Evolutionary conservation across 352 stramenopile species (phyloP).

Genomic region (Globisporangium solare): DNA sequence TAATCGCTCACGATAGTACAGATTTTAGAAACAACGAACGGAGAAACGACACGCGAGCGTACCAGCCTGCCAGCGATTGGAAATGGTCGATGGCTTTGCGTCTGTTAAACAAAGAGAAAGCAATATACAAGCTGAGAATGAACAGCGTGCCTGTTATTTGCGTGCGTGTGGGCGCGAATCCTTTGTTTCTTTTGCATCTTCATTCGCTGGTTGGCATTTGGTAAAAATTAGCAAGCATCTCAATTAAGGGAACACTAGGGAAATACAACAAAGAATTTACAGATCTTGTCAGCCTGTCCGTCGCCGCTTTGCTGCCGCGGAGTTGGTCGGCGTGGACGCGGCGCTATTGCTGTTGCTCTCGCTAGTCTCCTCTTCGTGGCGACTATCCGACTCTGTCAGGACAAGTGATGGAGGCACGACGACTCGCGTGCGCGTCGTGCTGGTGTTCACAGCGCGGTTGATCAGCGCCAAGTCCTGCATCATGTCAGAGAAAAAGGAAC

Average conservation of each 20-base stretch:
- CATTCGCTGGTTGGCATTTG: too few species aligned
- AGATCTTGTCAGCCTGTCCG: constrained; percentile 7
- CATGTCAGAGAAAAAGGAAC: too few species aligned
- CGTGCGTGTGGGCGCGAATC: too few species aligned
- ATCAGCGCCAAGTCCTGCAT: constrained; percentile 65
- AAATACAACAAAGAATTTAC: neutral
- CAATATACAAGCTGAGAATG: too few species aligned
- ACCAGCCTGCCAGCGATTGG: neutral
- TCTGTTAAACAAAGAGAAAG: too few species aligned
- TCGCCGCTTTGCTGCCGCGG: constrained; percentile 15
- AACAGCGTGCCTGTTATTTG: too few species aligned
- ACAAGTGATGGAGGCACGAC: constrained; percentile 13
- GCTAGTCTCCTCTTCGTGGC: constrained; percentile 16
- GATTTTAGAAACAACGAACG: too few species aligned
- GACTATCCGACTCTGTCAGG: constrained; percentile 1
- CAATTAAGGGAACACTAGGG: too few species aligned
- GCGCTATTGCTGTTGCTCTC: constrained; percentile 26
- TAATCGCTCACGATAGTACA: neutral
- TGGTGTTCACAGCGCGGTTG: constrained; percentile 67
- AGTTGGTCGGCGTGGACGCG: constrained; percentile 16
- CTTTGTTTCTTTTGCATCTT: too few species aligned
- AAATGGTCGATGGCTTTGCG: too few species aligned
- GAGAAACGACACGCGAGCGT: constrained; percentile 1
- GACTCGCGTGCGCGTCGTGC: constrained; percentile 15
- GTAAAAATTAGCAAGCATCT: too few species aligned